Percentiles rank a stretch among this genome's conserved stretches.
phyloP scores from a whole-genome alignment of 1,284 basidiomycete genomes.

The Ceratobasidium papillatum region DNA sequence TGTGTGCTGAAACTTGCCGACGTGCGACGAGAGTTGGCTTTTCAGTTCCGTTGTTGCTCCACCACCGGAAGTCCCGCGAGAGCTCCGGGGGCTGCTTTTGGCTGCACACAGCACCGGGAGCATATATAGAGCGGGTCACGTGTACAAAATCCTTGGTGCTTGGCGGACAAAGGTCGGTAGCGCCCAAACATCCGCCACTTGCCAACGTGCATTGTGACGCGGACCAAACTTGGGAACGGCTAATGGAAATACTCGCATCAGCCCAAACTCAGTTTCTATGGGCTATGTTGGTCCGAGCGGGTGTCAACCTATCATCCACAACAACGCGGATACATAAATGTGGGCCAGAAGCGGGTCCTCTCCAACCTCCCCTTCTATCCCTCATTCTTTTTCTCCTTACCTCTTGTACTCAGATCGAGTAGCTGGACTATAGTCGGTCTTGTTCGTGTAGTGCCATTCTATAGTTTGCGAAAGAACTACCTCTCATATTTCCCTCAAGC shows the following conservation, averaged over 20 bases:
- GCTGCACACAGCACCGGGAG: background rate
- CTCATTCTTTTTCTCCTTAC: conserved; percentile 10
- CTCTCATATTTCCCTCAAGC: background rate
- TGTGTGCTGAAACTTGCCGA: background rate
- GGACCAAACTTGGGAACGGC: conserved; percentile 8
- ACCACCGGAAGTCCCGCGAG: background rate
- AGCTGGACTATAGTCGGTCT: conserved; percentile 34
- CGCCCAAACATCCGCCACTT: conserved; percentile 28
- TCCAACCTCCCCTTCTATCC: conserved; percentile 12
- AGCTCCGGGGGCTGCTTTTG: background rate
- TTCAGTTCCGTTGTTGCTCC: conserved; percentile 24
- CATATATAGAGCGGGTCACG: conserved; percentile 34
- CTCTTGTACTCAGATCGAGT: conserved; percentile 9
- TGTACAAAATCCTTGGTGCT: conserved; percentile 25
- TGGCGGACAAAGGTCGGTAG: conserved; percentile 32
- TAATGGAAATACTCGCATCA: conserved; percentile 5
- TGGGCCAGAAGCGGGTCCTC: conserved; percentile 1
- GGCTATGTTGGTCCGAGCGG: conserved; percentile 4
- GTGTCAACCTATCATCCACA: conserved; percentile 32
- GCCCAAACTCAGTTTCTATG: conserved; percentile 9
- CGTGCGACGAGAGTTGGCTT: background rate
- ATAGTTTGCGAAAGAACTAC: conserved; percentile 20
- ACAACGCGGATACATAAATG: background rate
- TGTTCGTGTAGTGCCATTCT: conserved; percentile 15
- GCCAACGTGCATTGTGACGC: conserved; percentile 6